Evolutionary conservation across 495 filamentous ascomycete genomes (phyloP), one percentile per base, ranked within the genome.

Genomic region (Podospora sp.): DNA sequence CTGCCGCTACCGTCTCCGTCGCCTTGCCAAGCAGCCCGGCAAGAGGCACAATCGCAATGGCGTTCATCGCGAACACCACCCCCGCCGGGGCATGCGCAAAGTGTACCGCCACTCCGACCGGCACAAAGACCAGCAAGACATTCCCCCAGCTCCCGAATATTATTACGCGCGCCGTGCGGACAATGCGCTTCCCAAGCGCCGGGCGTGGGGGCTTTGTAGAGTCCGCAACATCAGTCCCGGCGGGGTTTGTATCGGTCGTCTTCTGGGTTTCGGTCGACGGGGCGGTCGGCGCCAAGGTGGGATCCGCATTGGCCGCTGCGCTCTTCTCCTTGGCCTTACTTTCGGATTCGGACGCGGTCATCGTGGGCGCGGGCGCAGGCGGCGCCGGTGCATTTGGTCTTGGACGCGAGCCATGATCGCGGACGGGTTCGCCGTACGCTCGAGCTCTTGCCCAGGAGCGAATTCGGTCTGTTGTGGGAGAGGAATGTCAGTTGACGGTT

Each of bases 31-130:
- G 84, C 18, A 96, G 76, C n/a, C 89, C 90, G 33, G 92, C 92
- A 71, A 96, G 79, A 0, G 92, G 92, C 57, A 95, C 86, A 75
- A 96, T 92, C 33, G 92, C 92, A 60, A 95, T 81, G 11, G 91
- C 90, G 71, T 96, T 95, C 82, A 94, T 69, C 12, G 49, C 65
- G 29, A 74, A 71, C 12, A 92, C 68, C 53, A 78, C 73, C 9
- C 77, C 78, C 18, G 68, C 70, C 8, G 78, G 69, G 5, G 40
- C 40, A 46, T 46, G 40, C 40, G 40, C 40, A 14, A 46, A 46
- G 14, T 26, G 52, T 6, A 56, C 52, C 6, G 25, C 52, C 20
- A 56, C 25, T 11, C 52, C 52, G 22, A 56, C 52, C 8, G 52
- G 52, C 52, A 56, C 52, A 22, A 56, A 56, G 7, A 56, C 52